Base-by-base conservation (phyloP, 2,329 filamentous ascomycete species). In the Oidium heveae region DNA sequence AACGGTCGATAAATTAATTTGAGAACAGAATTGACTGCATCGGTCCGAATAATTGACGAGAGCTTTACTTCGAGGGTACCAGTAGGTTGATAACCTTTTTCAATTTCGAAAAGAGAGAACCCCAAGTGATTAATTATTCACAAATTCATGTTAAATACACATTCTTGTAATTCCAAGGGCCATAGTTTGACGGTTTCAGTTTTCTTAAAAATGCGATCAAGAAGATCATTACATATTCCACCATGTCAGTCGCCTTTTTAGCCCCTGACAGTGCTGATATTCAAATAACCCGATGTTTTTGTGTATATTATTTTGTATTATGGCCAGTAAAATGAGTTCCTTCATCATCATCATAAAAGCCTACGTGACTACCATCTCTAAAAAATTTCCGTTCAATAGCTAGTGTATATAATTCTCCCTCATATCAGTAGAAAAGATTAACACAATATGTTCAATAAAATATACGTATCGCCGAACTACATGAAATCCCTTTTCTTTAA, bases 151-250 rank as follows among this genome's bases (percentile, higher is more conserved):
- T 47, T 20, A 20, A 24, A 47, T 15, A 28, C 32, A 15, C 47
- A 49, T 49, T 49, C 24, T 18, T 49, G 28, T 32, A 49, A 33
- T 10, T 32, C 46, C 24, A 15, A 28, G 12, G 20, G 46, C 24
- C 46, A 49, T 1, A 49, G 20, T 28, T 49, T 49, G 8, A 24
- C 22, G 4, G 46, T 22, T 4, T 49, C 20, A 15, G 22, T 49
- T 18, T 49, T 49, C 13, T 49, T 33, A 12, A 49, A 6, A 9
- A 52, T 46, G 9, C 32, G 8, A 28, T 55, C 37, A 6, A 52
- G 15, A 13, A 56, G 37, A 43, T 54, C 43, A 16, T 50, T 47
- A n/a, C 50, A 41, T 56, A 54, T 13, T 56, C 55, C 13, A 33
- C 18, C 20, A 54, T 56, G 0, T 51, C 32, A 1, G 22, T 49